Base-by-base conservation (phyloP, 495 filamentous ascomycete genomes). In the Aspergillus conjunctus region DNA sequence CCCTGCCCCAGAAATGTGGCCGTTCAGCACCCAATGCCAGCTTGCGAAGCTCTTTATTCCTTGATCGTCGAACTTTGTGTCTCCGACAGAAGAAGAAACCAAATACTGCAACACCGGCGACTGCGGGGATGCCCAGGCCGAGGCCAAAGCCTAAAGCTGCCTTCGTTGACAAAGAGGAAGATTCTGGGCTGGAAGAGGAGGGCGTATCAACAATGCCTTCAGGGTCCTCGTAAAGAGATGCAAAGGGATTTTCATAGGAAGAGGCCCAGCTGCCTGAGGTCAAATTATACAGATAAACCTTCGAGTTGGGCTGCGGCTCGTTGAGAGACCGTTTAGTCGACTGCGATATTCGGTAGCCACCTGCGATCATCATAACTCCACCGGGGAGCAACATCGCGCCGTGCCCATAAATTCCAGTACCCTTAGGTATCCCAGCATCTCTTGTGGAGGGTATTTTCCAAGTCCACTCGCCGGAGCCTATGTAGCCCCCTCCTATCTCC, bases 331-430 rank as follows among this genome's bases (percentile, higher is more conserved):
- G 73, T 71, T 77, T 82, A 6, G 67, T 73, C 4, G 83, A 74
- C 17, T 75, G 66, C 8, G 84, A 73, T 56, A 96, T 95, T 10
- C 67, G 77, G 61, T 90, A 92, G 2, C 93, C 93, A 15, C 93
- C 93, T 46, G 87, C 81, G 30, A 96, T 76, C 88, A 97, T 90
- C 90, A 98, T 91, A 0, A 96, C 83, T 61, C 88, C 89, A 2
- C 92, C 93, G 18, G 90, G 88, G 15, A 98, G 81, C 80, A 97
- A 84, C 6, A 79, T 83, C 5, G 91, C 91, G 3, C 88, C 93
- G 71, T 98, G 93, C 4, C 93, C 93, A 68, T 90, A 95, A 4
- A 95, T 75, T 0, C 91, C 92, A 4, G 77, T 65, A 7, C 81
- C 83, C 52, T 79, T 72, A 2, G 71, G 59, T 2, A 83, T 72